Conservation (phyloP, 2,329 filamentous ascomycete species). For the Alternaria infectoria region DNA sequence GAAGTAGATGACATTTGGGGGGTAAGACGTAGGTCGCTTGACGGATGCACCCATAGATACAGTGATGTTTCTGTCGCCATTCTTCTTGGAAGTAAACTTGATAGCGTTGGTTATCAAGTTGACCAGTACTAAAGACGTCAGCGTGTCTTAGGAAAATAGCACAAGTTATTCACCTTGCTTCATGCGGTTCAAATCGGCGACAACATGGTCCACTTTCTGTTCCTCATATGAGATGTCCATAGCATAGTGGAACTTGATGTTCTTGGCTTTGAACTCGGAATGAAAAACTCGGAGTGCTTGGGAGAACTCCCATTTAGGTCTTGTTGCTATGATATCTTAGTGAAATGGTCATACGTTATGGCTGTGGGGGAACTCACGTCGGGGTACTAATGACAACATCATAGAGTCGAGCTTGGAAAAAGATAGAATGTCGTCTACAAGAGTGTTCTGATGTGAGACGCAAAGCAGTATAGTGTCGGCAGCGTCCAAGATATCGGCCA, state of each 20-base stretch:
- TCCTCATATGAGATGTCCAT: constrained; percentile 52
- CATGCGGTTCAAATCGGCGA: constrained; percentile 47
- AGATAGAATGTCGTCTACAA: constrained; percentile 57
- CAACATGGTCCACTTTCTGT: constrained; percentile 47
- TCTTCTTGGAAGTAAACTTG: constrained; percentile 54
- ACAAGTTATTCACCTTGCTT: constrained; percentile 35
- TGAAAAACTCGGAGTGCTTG: constrained; percentile 50
- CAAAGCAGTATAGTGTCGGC: constrained; percentile 52
- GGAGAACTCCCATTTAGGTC: constrained; percentile 48
- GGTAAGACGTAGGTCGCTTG: constrained; percentile 50
- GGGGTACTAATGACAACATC: constrained; percentile 50
- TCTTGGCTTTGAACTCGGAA: constrained; percentile 48
- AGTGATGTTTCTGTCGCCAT: constrained; percentile 47
- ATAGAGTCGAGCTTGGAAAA: constrained; percentile 57
- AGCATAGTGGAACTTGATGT: constrained; percentile 47
- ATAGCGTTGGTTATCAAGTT: constrained; percentile 56
- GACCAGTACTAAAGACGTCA: constrained; percentile 45
- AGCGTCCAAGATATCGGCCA: constrained; percentile 43
- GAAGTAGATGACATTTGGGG: constrained; percentile 55
- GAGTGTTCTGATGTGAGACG: constrained; percentile 52
- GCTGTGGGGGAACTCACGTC: constrained; percentile 25
- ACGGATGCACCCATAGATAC: constrained; percentile 50
- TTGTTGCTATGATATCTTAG: constrained; percentile 29
- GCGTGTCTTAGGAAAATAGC: background rate
- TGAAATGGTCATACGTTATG: background rate